Conservation (phyloP, 768 basidiomycete species). For the Auriculariales sp. region DNA sequence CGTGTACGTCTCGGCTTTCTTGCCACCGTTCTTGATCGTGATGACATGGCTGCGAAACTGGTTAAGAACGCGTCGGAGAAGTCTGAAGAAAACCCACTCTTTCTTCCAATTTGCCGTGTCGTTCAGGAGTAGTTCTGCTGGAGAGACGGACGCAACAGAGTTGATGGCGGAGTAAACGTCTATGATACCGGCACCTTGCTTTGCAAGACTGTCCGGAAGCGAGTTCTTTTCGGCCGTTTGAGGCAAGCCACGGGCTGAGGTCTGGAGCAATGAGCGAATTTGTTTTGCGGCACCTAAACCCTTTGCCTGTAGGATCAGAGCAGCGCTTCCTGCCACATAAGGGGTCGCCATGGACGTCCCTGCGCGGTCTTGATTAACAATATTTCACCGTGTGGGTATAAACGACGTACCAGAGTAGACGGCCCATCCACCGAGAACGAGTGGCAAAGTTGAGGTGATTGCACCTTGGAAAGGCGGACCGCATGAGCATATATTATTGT, state of each 20-base stretch:
- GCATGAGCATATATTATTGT: constrained; percentile 16
- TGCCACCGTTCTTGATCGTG: constrained; percentile 33
- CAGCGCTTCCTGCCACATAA: constrained; percentile 30
- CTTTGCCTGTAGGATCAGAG: constrained; percentile 27
- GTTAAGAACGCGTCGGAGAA: background rate
- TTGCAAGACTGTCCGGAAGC: constrained; percentile 34
- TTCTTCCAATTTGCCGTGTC: constrained; percentile 43
- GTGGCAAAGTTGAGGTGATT: constrained; percentile 32
- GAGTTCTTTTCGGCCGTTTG: constrained; percentile 33
- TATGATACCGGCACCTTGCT: constrained; percentile 42
- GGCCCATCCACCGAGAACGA: constrained; percentile 24
- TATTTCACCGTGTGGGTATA: too few species aligned
- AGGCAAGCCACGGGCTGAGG: constrained; percentile 29
- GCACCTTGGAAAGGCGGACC: constrained; percentile 38
- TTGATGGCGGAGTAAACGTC: constrained; percentile 44
- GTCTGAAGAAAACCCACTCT: constrained; percentile 18
- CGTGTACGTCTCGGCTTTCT: constrained; percentile 25
- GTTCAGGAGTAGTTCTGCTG: constrained; percentile 45
- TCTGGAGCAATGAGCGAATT: constrained; percentile 30
- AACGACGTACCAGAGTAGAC: constrained; percentile 22
- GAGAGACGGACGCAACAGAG: constrained; percentile 34
- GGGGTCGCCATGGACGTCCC: constrained; percentile 27
- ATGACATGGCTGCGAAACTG: constrained; percentile 10
- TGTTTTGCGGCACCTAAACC: constrained; percentile 19
- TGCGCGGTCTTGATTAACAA: background rate